These are phyloP conservation scores for Carex littledalei DNA, from an alignment of 176 grass and related monocot genomes.

Conservation along the genomic window DNA sequence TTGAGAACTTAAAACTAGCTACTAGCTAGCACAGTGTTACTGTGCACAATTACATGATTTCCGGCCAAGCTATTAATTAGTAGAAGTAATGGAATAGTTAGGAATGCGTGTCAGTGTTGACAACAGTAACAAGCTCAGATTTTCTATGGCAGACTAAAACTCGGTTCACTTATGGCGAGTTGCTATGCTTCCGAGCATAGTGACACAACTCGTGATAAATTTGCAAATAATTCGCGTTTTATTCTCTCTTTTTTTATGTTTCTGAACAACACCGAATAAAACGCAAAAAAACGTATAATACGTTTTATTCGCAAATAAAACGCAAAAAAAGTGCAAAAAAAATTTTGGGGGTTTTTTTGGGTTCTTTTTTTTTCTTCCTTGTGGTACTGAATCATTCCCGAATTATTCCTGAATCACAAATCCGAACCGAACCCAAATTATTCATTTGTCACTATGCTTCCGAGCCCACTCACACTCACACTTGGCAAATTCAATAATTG, in stretches of 20 bases:
- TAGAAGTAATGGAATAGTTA: neutral
- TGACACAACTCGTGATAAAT: no score
- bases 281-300: no score
- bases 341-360: no score
- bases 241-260: no score
- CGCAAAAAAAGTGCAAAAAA: no score
- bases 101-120: neutral
- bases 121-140: neutral
- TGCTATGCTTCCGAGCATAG: neutral
- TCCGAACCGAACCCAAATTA: no score
- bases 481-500: neutral
- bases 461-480: neutral
- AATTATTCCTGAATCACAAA: no score
- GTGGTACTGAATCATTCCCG: neutral
- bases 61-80: neutral
- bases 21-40: neutral
- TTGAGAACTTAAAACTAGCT: neutral
- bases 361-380: no score
- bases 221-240: no score
- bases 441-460: no score
- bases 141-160: neutral
- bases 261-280: no score
- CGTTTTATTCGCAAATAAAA: no score
- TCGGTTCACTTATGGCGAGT: neutral
- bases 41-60: neutral